These are phyloP conservation scores for Brassica carinata DNA, from an alignment of 345 rosid genomes.

Conservation along the genomic window DNA sequence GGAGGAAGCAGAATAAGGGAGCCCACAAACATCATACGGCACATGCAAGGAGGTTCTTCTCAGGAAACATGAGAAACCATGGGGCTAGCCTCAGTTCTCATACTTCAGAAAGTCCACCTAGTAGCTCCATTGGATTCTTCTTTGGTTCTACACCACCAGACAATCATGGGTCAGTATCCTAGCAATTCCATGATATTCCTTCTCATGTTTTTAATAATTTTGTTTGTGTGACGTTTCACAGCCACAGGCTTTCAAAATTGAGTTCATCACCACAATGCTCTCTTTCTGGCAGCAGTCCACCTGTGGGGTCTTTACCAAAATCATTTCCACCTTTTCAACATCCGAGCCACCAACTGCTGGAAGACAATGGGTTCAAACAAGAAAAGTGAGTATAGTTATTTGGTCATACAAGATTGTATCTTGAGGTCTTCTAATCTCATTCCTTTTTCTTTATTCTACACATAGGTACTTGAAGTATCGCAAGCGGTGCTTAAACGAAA, in stretches of 20 bases:
- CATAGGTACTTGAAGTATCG: constrained; percentile 88
- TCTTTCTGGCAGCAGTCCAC: constrained; percentile 65
- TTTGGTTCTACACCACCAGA: constrained; percentile 98
- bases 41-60: constrained; percentile 73
- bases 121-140: constrained; percentile 91
- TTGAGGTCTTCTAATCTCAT: constrained; percentile 15
- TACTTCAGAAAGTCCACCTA: constrained; percentile 94
- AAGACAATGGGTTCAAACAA: constrained; percentile 95
- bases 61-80: constrained; percentile 73
- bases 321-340: constrained; percentile 93
- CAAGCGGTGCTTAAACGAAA: constrained; percentile 87
- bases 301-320: constrained; percentile 94
- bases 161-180: constrained; percentile 69
- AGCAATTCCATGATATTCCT: constrained; percentile 10
- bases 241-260: constrained; percentile 74
- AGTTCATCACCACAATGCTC: constrained; percentile 75
- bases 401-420: constrained; percentile 7
- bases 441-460: neutral
- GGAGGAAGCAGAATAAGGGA: constrained; percentile 69
- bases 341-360: constrained; percentile 93
- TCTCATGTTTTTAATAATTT: constrained; percentile 3
- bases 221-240: constrained; percentile 41
- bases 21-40: constrained; percentile 62
- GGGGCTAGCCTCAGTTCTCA: constrained; percentile 53
- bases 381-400: constrained; percentile 67